phyloP scores from a whole-genome alignment of 108 stramenopile species.

The Nitzschia sp. region DNA sequence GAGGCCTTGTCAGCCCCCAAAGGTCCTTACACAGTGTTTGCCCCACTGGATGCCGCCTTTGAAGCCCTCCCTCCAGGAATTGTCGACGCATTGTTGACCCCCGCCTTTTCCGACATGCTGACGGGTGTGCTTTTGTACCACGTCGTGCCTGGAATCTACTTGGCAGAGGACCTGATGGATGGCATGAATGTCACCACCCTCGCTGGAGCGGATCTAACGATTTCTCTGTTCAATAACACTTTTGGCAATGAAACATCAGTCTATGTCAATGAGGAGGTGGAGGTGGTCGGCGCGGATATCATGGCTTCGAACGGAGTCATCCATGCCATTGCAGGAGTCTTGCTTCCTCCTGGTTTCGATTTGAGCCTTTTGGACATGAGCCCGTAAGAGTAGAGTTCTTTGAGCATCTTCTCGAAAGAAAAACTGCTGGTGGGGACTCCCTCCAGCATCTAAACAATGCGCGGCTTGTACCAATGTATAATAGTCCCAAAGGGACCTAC shows the following conservation, averaged over 20 bases:
- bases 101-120: not conserved
- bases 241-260: not conserved
- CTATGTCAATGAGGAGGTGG: not conserved
- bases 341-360: slow-evolving; percentile 25
- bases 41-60: slow-evolving; percentile 23
- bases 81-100: not conserved
- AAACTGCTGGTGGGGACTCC: not conserved
- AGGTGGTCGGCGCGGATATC: slow-evolving; percentile 28
- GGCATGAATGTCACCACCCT: slow-evolving; percentile 16
- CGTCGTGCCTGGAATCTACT: not conserved
- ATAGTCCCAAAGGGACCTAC: not conserved
- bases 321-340: slow-evolving; percentile 41
- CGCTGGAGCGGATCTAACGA: slow-evolving; percentile 1
- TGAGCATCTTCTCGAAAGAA: not conserved
- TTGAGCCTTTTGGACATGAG: not conserved
- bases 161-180: slow-evolving; percentile 7
- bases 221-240: not conserved
- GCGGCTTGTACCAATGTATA: not conserved
- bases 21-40: slow-evolving; percentile 22
- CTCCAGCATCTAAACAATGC: not conserved
- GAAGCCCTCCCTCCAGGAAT: not conserved
- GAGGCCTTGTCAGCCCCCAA: not conserved
- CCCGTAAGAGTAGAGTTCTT: not conserved
- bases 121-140: slow-evolving; percentile 18
- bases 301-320: slow-evolving; percentile 44